Conservation (phyloP, 2,329 filamentous ascomycete genomes). For the Phaeosphaeria sp. region DNA sequence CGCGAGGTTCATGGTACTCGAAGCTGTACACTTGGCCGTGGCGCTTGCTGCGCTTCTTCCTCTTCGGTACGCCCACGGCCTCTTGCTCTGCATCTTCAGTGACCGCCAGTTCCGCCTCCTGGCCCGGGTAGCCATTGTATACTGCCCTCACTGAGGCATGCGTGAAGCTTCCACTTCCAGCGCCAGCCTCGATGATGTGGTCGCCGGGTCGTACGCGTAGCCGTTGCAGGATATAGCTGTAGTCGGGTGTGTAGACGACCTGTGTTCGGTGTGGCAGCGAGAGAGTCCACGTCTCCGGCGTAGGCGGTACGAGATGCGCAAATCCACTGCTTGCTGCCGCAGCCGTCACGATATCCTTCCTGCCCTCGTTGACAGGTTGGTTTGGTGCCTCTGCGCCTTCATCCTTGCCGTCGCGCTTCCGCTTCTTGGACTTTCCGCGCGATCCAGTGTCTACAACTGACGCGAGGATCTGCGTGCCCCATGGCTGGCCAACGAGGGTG, state of each 20-base stretch:
- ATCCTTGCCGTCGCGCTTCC: conserved; percentile 54
- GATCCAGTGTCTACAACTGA: conserved; percentile 91
- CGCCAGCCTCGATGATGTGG: conserved; percentile 78
- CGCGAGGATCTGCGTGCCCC: conserved; percentile 91
- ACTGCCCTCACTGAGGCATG: conserved; percentile 79
- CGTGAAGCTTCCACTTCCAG: conserved; percentile 83
- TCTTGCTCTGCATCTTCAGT: conserved; percentile 44
- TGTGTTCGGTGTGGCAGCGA: conserved; percentile 83
- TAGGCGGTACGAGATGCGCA: conserved; percentile 78
- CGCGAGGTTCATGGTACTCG: conserved; percentile 79
- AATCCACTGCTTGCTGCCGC: conserved; percentile 70
- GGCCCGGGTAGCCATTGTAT: conserved; percentile 71
- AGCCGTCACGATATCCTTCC: conserved; percentile 36
- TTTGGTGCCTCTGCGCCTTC: conserved; percentile 23
- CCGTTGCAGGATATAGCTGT: conserved; percentile 81
- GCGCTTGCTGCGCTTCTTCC: conserved; percentile 44
- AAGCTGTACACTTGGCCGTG: conserved; percentile 79
- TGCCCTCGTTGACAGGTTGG: conserved; percentile 40
- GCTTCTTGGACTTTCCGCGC: conserved; percentile 67
- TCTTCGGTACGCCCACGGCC: conserved; percentile 23
- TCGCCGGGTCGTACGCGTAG: conserved; percentile 76
- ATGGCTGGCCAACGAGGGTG: conserved; percentile 71
- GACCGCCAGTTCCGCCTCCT: conserved; percentile 13
- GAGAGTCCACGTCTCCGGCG: conserved; percentile 81
- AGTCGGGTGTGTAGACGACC: conserved; percentile 86